Evolutionary conservation across 1,284 basidiomycete species (phyloP).

Genomic region (Leccinum pachyderme): DNA sequence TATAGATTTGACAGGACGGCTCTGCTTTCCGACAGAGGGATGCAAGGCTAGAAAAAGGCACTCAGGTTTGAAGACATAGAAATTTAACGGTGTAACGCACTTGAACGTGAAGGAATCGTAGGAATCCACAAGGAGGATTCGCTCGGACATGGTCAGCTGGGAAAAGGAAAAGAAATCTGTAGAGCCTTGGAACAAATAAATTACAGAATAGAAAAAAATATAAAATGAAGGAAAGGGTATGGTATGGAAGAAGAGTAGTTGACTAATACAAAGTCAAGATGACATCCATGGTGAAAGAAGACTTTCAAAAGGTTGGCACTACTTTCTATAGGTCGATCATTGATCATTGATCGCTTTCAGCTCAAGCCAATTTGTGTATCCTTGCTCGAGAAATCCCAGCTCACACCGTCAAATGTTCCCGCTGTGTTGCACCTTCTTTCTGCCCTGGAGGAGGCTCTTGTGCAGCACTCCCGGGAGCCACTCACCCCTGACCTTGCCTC

Average conservation of each 20-base stretch:
- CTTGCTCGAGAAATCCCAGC: conserved; percentile 63
- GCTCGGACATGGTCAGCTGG: conserved; percentile 16
- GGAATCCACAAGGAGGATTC: conserved; percentile 73
- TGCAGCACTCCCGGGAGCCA: conserved; percentile 38
- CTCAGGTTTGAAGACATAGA: conserved; percentile 2
- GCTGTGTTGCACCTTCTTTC: conserved; percentile 47
- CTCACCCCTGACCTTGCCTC: conserved; percentile 69
- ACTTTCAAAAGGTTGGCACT: conserved; percentile 36
- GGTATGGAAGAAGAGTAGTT: neutral
- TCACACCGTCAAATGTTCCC: conserved; percentile 54
- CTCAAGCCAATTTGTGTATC: conserved; percentile 77
- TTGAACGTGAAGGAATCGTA: conserved; percentile 88
- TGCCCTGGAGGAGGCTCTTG: conserved; percentile 49
- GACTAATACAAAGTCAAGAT: neutral
- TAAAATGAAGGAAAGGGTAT: neutral
- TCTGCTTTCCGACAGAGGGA: conserved; percentile 60
- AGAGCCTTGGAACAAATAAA: neutral
- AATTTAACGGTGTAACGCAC: conserved; percentile 41
- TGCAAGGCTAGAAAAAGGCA: conserved; percentile 49
- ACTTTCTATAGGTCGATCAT: neutral
- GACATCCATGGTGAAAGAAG: conserved; percentile 1
- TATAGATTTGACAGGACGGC: conserved; percentile 57
- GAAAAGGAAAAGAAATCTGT: neutral
- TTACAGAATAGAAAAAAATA: neutral
- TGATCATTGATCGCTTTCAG: conserved; percentile 39